phyloP scores from a whole-genome alignment of 192 early-diverging fungal genomes.

The Martensiomyces pterosporus region DNA sequence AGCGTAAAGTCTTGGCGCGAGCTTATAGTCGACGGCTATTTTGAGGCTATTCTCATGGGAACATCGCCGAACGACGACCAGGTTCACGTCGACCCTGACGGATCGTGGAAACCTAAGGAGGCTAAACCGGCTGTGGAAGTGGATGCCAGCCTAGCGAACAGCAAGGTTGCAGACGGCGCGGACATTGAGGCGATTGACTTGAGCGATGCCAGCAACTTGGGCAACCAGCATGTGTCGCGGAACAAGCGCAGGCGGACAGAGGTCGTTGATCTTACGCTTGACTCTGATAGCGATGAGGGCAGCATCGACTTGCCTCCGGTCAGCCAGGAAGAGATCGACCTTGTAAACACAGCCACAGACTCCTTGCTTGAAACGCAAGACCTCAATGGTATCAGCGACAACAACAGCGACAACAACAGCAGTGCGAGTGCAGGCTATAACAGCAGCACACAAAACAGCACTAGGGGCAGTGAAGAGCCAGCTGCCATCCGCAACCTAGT shows the following conservation, averaged over 20 bases:
- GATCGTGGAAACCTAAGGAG: slow-evolving; percentile 33
- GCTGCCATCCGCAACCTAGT: too few species aligned
- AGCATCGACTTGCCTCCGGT: slow-evolving; percentile 14
- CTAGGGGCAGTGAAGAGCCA: too few species aligned
- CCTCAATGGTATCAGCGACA: too few species aligned
- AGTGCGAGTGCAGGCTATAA: too few species aligned
- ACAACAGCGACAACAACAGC: too few species aligned
- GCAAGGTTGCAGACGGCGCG: slow-evolving; percentile 4
- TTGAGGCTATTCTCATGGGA: slow-evolving; percentile 36
- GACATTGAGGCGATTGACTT: slow-evolving; percentile 20
- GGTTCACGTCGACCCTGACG: slow-evolving; percentile 37
- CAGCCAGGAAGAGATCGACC: slow-evolving; percentile 37
- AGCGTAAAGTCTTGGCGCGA: slow-evolving; percentile 50
- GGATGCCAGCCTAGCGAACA: slow-evolving; percentile 12
- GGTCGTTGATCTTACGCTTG: slow-evolving; percentile 63
- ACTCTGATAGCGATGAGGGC: slow-evolving; percentile 30
- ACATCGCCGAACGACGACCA: slow-evolving; percentile 32
- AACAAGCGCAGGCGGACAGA: slow-evolving; percentile 52
- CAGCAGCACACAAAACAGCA: too few species aligned
- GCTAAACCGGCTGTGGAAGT: slow-evolving; percentile 37
- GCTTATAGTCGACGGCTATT: slow-evolving; percentile 67
- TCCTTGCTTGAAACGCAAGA: too few species aligned
- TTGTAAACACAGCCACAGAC: slow-evolving; percentile 17
- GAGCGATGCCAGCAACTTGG: slow-evolving; percentile 16
- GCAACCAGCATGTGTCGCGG: background rate